Evolutionary conservation across 2,329 filamentous ascomycete species (phyloP).

Genomic region (Aspergillus sp.): DNA sequence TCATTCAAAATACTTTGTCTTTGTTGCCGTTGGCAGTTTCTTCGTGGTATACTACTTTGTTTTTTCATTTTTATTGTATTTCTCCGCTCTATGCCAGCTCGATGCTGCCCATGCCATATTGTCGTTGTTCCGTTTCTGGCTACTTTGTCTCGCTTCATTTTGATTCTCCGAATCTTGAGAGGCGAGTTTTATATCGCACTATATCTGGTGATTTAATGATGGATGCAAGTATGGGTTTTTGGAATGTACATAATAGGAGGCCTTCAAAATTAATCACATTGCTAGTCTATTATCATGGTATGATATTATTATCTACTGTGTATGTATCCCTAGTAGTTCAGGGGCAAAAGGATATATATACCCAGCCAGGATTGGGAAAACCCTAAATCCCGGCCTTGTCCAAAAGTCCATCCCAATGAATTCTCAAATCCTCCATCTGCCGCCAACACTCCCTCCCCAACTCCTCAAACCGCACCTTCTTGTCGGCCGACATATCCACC

Average conservation of each 20-base stretch:
- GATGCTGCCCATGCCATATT: conserved; percentile 4
- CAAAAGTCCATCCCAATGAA: conserved; percentile 32
- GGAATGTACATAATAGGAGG: conserved; percentile 22
- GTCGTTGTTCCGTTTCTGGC: conserved; percentile 2
- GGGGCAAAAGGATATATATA: no score
- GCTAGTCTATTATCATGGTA: no score
- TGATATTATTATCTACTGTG: no score
- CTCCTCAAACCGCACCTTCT: conserved; percentile 32
- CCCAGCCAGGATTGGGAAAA: background rate
- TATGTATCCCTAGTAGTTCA: no score
- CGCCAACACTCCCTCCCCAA: conserved; percentile 34
- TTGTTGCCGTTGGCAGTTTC: background rate
- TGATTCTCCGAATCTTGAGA: conserved; percentile 5
- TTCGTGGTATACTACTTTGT: background rate
- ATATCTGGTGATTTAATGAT: conserved; percentile 26
- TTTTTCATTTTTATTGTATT: background rate
- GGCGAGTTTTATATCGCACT: conserved; percentile 3
- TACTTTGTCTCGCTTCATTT: conserved; percentile 4
- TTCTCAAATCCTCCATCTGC: conserved; percentile 36
- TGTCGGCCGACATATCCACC: conserved; percentile 46
- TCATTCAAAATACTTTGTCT: conserved; percentile 1
- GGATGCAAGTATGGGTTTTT: conserved; percentile 22
- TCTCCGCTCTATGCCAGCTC: conserved; percentile 2
- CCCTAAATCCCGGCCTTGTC: conserved; percentile 23
- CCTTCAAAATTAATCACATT: background rate